These are phyloP conservation scores for Mycena latifolia DNA, from an alignment of 768 basidiomycete species.

Conservation along the genomic window DNA sequence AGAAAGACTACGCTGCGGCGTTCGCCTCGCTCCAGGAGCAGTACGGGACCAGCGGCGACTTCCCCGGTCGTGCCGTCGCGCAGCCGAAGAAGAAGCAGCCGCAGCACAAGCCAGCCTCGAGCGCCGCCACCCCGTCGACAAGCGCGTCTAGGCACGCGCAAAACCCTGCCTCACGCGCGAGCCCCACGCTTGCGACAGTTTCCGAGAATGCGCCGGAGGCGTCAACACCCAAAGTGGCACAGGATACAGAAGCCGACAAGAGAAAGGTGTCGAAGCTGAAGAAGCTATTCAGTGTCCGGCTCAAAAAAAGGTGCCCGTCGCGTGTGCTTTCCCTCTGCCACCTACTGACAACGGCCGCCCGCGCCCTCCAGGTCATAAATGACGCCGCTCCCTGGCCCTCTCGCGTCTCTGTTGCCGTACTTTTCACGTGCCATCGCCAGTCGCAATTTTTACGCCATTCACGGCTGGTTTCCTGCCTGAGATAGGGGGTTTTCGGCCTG, in stretches of 20 bases:
- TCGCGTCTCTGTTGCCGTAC: too few species aligned
- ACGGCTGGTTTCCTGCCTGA: too few species aligned
- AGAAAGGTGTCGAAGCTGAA: conserved; percentile 15
- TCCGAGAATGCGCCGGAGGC: neutral
- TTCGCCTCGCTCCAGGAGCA: conserved; percentile 50
- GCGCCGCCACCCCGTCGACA: neutral
- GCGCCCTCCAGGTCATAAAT: too few species aligned
- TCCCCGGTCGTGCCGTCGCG: conserved; percentile 46
- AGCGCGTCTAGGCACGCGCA: neutral
- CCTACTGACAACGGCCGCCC: too few species aligned
- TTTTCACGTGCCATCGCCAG: too few species aligned
- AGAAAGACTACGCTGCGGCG: conserved; percentile 53
- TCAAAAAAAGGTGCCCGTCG: conserved; percentile 2
- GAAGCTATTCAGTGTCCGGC: conserved; percentile 9
- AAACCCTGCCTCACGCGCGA: neutral
- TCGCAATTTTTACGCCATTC: too few species aligned
- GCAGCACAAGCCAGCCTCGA: conserved; percentile 7
- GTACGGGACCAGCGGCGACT: conserved; percentile 47
- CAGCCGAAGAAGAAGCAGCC: conserved; percentile 22
- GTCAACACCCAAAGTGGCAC: neutral
- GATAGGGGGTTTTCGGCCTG: too few species aligned
- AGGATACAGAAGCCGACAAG: neutral
- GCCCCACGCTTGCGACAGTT: too few species aligned
- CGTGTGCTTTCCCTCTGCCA: too few species aligned
- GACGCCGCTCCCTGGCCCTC: too few species aligned